Evolutionary conservation across 768 basidiomycete genomes (phyloP).

Genomic region (Suillus sp.): DNA sequence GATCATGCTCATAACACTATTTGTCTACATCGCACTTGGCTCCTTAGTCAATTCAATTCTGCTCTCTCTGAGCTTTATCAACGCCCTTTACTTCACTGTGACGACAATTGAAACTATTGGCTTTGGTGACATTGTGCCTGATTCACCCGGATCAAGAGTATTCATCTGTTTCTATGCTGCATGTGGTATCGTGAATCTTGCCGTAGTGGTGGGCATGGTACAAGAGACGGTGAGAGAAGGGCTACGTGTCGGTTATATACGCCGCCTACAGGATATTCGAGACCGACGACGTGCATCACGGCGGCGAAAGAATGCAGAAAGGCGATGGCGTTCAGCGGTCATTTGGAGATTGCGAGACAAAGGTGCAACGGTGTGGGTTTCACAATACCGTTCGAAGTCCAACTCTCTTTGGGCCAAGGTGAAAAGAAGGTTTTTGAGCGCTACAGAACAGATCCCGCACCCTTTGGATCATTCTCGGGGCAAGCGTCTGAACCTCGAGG

Average conservation of each 20-base stretch:
- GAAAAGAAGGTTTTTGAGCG: slow-evolving; percentile 13
- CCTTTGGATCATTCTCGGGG: slow-evolving; percentile 33
- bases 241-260: slow-evolving; percentile 64
- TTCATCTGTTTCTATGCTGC: slow-evolving; percentile 61
- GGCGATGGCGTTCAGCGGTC: slow-evolving; percentile 63
- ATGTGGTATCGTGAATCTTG: slow-evolving; percentile 65
- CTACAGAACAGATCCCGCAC: slow-evolving; percentile 15
- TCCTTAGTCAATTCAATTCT: slow-evolving; percentile 59
- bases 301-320: slow-evolving; percentile 46
- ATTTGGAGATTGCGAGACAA: slow-evolving; percentile 59
- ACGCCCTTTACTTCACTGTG: slow-evolving; percentile 78
- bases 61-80: slow-evolving; percentile 58
- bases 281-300: slow-evolving; percentile 45
- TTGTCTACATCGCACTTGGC: slow-evolving; percentile 75
- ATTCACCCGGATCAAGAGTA: slow-evolving; percentile 50
- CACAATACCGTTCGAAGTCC: slow-evolving; percentile 7
- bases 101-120: slow-evolving; percentile 72
- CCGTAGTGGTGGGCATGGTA: slow-evolving; percentile 61
- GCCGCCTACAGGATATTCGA: slow-evolving; percentile 50
- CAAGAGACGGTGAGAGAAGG: slow-evolving; percentile 76
- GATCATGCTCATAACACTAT: slow-evolving; percentile 73
- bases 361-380: slow-evolving; percentile 55
- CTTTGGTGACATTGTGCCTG: slow-evolving; percentile 76
- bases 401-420: slow-evolving; percentile 18
- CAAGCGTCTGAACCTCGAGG: slow-evolving; percentile 66